Evolutionary conservation across 306 rosid species (phyloP).

Genomic region (Oemleria cerasiformis): DNA sequence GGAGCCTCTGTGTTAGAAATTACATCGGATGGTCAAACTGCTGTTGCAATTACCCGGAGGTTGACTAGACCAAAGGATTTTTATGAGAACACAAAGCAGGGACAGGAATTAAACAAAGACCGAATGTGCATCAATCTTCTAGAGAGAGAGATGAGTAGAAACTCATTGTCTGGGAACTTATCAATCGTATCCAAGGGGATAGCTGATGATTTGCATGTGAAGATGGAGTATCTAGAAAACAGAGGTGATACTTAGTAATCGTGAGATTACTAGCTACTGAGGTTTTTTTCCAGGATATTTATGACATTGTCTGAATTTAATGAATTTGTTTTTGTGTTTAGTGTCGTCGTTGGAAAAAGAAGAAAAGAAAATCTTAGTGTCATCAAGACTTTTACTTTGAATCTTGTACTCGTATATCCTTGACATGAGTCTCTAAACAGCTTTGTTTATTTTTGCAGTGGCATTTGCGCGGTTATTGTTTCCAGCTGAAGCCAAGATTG

Average conservation of each 20-base stretch:
- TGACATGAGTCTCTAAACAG: conserved; percentile 8
- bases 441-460: conserved; percentile 46
- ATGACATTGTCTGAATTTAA: background rate
- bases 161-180: conserved; percentile 42
- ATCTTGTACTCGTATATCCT: conserved; percentile 5
- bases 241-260: conserved; percentile 59
- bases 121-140: conserved; percentile 78
- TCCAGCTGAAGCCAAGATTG: conserved; percentile 87
- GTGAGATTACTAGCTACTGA: background rate
- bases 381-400: background rate
- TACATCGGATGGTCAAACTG: conserved; percentile 71
- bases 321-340: too few relatives aligned
- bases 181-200: conserved; percentile 40
- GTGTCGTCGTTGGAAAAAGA: too few relatives aligned
- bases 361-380: too few relatives aligned
- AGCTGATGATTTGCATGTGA: conserved; percentile 58
- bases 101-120: conserved; percentile 77
- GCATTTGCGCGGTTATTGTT: conserved; percentile 65
- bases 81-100: conserved; percentile 36
- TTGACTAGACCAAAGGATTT: conserved; percentile 78
- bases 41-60: conserved; percentile 81
- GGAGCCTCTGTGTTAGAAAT: conserved; percentile 63
- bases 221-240: conserved; percentile 67
- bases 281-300: too few relatives aligned
- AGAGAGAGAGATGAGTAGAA: conserved; percentile 79